Evolutionary conservation across 2,329 filamentous ascomycete species (phyloP).

Genomic region (Ophiosphaerella korrae): DNA sequence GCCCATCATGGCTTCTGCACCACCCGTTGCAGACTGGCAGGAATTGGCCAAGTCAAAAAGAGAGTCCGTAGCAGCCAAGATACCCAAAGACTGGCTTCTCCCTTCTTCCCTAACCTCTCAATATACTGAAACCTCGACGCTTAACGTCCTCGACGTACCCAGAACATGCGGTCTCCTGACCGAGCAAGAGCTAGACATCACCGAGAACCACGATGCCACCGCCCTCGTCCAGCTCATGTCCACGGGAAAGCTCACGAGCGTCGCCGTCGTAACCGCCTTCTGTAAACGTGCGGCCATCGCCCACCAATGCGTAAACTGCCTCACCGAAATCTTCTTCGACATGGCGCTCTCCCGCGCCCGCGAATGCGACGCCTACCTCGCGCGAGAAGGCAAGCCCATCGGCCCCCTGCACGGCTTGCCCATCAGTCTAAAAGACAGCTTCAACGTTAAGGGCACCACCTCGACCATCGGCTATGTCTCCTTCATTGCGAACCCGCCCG

Average conservation of each 20-base stretch:
- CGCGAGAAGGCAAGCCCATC: conserved; percentile 48
- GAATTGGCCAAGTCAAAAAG: conserved; percentile 38
- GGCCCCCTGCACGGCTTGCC: conserved; percentile 61
- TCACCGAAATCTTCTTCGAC: conserved; percentile 53
- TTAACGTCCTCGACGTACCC: conserved; percentile 39
- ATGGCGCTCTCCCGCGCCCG: conserved; percentile 47
- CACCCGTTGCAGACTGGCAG: conserved; percentile 36
- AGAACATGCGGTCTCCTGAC: conserved; percentile 38
- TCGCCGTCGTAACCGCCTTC: conserved; percentile 59
- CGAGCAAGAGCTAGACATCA: conserved; percentile 39
- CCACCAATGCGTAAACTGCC: conserved; percentile 61
- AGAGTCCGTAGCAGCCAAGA: conserved; percentile 28
- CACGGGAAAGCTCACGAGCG: conserved; percentile 26
- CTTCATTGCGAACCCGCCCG: conserved; percentile 41
- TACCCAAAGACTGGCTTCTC: conserved; percentile 42
- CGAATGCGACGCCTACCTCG: conserved; percentile 46
- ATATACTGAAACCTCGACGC: conserved; percentile 23
- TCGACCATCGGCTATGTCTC: conserved; percentile 64
- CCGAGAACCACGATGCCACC: conserved; percentile 43
- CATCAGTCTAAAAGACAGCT: conserved; percentile 58
- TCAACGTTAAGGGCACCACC: conserved; percentile 63
- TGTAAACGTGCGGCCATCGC: conserved; percentile 60
- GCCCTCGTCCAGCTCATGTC: conserved; percentile 34
- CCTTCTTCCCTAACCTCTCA: conserved; percentile 23
- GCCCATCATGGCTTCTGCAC: conserved; percentile 10